phyloP scores from a whole-genome alignment of 352 stramenopile species.

The Phytophthora gonapodyides region DNA sequence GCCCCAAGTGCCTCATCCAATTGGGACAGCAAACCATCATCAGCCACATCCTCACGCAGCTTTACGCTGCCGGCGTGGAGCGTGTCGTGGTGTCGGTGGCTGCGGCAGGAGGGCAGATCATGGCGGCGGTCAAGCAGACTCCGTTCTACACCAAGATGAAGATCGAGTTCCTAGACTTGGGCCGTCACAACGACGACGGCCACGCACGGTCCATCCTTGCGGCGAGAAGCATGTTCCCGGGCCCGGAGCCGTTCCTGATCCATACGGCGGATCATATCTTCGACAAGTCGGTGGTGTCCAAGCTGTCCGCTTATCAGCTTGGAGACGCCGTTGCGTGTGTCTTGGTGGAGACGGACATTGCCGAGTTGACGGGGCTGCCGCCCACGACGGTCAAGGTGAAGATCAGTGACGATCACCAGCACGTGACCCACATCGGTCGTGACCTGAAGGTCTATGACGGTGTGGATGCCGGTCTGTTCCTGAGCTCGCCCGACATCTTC shows the following conservation, averaged over 20 bases:
- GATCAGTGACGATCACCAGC: constrained; percentile 52
- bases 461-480: constrained; percentile 74
- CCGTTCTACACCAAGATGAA: constrained; percentile 77
- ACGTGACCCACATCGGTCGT: constrained; percentile 63
- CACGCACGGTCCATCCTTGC: constrained; percentile 76
- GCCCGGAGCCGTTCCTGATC: constrained; percentile 73
- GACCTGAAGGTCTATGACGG: constrained; percentile 61
- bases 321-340: constrained; percentile 67
- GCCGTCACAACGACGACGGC: constrained; percentile 63
- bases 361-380: constrained; percentile 62
- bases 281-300: constrained; percentile 78
- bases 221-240: constrained; percentile 65
- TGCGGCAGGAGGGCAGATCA: constrained; percentile 61
- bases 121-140: constrained; percentile 64
- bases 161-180: constrained; percentile 84
- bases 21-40: constrained; percentile 78
- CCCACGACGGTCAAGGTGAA: constrained; percentile 68
- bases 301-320: constrained; percentile 62
- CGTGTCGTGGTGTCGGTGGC: constrained; percentile 81
- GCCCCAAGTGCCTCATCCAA: constrained; percentile 78
- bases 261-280: constrained; percentile 88
- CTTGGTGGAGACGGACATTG: constrained; percentile 73
- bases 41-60: constrained; percentile 76
- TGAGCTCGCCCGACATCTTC: constrained; percentile 75
- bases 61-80: constrained; percentile 74